Percentiles rank a stretch among this genome's conserved stretches.
phyloP scores from a whole-genome alignment of 192 early-diverging fungal species.

The Coemansia sp. region DNA sequence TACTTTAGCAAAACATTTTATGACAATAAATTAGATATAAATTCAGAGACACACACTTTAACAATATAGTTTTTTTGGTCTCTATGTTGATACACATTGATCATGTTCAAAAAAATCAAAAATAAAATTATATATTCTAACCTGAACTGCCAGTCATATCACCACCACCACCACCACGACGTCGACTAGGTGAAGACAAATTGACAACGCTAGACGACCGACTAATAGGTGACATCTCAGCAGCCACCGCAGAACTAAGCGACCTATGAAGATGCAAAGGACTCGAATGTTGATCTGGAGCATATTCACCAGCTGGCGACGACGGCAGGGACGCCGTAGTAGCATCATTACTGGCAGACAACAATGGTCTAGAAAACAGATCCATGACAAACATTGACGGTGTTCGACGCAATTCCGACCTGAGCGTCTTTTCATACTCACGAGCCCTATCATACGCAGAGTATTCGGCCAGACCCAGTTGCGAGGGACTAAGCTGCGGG shows the following conservation, averaged over 20 bases:
- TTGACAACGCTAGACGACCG: constrained; percentile 34
- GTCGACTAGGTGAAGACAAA: constrained; percentile 19
- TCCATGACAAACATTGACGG: constrained; percentile 33
- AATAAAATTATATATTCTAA: background rate
- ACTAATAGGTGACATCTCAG: constrained; percentile 16
- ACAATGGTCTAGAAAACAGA: constrained; percentile 7
- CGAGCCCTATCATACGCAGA: background rate
- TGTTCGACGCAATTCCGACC: constrained; percentile 8
- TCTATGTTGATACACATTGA: no score
- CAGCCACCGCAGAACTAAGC: background rate
- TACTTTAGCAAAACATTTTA: no score
- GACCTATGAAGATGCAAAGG: constrained; percentile 1
- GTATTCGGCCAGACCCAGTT: constrained; percentile 7
- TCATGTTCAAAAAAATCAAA: no score
- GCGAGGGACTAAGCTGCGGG: background rate
- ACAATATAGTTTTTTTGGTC: no score
- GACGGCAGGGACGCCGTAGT: background rate
- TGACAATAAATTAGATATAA: no score
- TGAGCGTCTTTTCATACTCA: background rate
- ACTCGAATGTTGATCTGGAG: background rate
- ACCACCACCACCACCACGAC: constrained; percentile 6
- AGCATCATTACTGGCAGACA: background rate
- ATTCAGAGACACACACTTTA: no score
- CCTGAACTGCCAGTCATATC: background rate
- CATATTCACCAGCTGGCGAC: background rate